A percentile compares a stretch with the other conserved stretches of the same genome.
These are phyloP conservation scores for Ogataea trehaloabstinens DNA, from an alignment of 805 yeast genomes.

Conservation along the genomic window DNA sequence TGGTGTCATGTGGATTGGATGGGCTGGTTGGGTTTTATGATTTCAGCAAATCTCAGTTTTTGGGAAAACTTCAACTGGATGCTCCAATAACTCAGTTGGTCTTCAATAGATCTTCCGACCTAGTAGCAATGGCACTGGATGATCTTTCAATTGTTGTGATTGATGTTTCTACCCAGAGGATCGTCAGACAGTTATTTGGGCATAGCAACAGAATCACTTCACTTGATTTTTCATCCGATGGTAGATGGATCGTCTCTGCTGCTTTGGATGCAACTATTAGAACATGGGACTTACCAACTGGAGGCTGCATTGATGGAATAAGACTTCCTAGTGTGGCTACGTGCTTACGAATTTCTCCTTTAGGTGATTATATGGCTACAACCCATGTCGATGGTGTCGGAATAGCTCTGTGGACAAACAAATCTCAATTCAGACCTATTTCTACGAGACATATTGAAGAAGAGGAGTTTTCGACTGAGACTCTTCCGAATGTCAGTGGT, in stretches of 20 bases:
- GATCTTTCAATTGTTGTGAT: conserved; percentile 80
- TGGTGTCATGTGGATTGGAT: conserved; percentile 87
- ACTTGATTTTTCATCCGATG: conserved; percentile 89
- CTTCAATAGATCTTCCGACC: conserved; percentile 79
- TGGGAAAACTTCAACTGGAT: conserved; percentile 65
- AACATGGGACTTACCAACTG: conserved; percentile 97
- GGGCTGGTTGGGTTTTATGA: conserved; percentile 87
- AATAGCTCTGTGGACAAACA: conserved; percentile 87
- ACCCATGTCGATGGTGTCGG: conserved; percentile 91
- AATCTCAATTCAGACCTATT: conserved; percentile 76
- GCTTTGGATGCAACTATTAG: conserved; percentile 84
- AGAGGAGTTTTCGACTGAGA: conserved; percentile 64
- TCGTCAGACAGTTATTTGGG: conserved; percentile 86
- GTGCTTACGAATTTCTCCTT: conserved; percentile 72
- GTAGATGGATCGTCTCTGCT: conserved; percentile 88
- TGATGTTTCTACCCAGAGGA: conserved; percentile 75
- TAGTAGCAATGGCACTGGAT: conserved; percentile 82
- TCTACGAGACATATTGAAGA: conserved; percentile 73
- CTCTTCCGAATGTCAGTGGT: conserved; percentile 76
- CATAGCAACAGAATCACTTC: conserved; percentile 86
- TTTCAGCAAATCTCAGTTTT: conserved; percentile 65
- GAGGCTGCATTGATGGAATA: conserved; percentile 94
- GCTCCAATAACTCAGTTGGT: conserved; percentile 77
- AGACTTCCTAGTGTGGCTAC: conserved; percentile 78
- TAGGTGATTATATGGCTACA: conserved; percentile 89